These are phyloP conservation scores for Tylopilus plumbeoviolaceoides DNA, from an alignment of 768 basidiomycete genomes.

Conservation along the genomic window DNA sequence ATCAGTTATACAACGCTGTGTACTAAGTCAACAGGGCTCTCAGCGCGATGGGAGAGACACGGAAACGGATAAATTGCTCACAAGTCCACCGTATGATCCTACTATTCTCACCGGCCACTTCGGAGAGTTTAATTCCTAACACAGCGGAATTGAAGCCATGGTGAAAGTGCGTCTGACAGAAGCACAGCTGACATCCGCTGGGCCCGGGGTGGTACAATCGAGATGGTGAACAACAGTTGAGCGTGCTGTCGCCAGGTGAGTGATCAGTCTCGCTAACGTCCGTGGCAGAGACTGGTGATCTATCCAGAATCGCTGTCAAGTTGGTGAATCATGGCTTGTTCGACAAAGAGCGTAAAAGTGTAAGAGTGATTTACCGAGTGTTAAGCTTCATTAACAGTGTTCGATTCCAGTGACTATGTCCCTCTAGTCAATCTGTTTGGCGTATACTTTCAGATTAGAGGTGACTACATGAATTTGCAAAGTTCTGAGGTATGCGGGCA, in stretches of 20 bases:
- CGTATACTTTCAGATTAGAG: slow-evolving; percentile 94
- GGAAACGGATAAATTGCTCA: no score
- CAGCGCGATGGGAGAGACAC: no score
- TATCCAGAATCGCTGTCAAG: slow-evolving; percentile 89
- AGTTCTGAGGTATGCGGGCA: slow-evolving; percentile 60
- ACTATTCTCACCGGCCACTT: no score
- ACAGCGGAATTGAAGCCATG: no score
- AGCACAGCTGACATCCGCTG: no score
- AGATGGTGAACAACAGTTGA: slow-evolving; percentile 97
- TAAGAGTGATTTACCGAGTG: slow-evolving; percentile 29
- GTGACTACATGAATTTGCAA: slow-evolving; percentile 94
- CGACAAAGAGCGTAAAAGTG: slow-evolving; percentile 58
- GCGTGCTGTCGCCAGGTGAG: slow-evolving; percentile 48
- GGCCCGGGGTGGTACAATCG: no score
- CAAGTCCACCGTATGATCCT: no score
- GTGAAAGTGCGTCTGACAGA: no score
- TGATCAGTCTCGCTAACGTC: slow-evolving; percentile 33
- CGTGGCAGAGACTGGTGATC: slow-evolving; percentile 82
- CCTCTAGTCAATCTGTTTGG: slow-evolving; percentile 93
- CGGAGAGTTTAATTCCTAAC: no score
- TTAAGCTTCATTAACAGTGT: neutral
- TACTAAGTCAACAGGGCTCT: no score
- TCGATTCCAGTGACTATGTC: slow-evolving; percentile 67
- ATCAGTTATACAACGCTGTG: no score
- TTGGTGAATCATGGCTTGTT: slow-evolving; percentile 96